Base-by-base conservation (phyloP, 257 asterid genomes). In the Mitragyna speciosa region DNA sequence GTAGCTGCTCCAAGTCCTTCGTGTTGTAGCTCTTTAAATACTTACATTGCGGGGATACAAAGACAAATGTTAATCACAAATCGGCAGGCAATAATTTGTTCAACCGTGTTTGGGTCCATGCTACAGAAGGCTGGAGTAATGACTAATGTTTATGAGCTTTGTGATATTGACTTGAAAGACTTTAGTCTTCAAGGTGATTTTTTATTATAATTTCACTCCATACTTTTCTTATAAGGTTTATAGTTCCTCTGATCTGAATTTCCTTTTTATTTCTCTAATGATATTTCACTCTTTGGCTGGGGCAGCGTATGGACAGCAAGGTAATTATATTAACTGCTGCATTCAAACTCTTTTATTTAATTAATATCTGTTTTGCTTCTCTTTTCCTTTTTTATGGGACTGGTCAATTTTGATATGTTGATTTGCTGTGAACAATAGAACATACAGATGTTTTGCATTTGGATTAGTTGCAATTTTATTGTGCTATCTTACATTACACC, bases 161-260 rank as follows among this genome's bases (percentile, higher is more conserved):
- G 99, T 82, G 99, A 94, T 86, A 95, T 96, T 80, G 98, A 96
- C 88, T 77, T 96, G 82, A 94, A 93, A 81, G 99, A 96, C 89
- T 96, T 96, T 86, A 96, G 99, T 85, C 93, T 96, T 61, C 99
- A 96, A 88, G 97, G 99, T 95, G 79, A 77, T 82, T 85, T 54
- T 52, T 56, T 77, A 74, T 76, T 65, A 7, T 43, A 48, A 45
- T 73, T 76, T 54, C 45, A 63, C 36, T 56, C 20, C 67, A 15
- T 73, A 48, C 74, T 61, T 76, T 73, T 72, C 63, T 9, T 66
- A 36, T 56, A 17, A 24, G 61, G 75, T 78, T 45, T 72, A 77
- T 56, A 28, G 54, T 76, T 76, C 73, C 72, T 51, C 89, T 88
- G 75, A 87, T 83, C 78, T 82, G 74, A 30, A 56, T 31, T 67